These are phyloP conservation scores for Suillus spraguei DNA, from an alignment of 768 basidiomycete species.

Conservation along the genomic window DNA sequence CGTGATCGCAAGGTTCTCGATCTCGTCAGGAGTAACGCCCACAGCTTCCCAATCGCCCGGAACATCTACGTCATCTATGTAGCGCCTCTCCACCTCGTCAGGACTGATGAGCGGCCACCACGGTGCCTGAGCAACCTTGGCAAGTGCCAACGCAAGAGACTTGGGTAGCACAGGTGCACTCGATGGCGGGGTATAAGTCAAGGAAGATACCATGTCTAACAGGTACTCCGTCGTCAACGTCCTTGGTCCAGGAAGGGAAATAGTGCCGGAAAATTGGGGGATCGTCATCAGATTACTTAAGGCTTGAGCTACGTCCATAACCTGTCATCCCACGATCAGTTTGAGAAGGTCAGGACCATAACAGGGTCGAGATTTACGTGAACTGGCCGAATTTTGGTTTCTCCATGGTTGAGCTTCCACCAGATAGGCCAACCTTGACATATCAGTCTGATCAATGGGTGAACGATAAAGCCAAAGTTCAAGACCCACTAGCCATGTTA, in stretches of 20 bases:
- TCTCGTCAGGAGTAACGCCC: slow-evolving; percentile 77
- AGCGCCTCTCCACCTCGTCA: slow-evolving; percentile 89
- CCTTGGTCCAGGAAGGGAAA: slow-evolving; percentile 88
- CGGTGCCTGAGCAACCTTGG: slow-evolving; percentile 58
- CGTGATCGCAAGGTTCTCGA: slow-evolving; percentile 88
- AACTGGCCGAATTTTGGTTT: slow-evolving; percentile 87
- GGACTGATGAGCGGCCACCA: slow-evolving; percentile 96
- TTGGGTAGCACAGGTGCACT: slow-evolving; percentile 79
- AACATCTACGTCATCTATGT: slow-evolving; percentile 76
- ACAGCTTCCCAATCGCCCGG: slow-evolving; percentile 84
- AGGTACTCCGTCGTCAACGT: slow-evolving; percentile 83
- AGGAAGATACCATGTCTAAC: slow-evolving; percentile 72
- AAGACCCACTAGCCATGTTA: slow-evolving; percentile 81
- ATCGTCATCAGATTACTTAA: slow-evolving; percentile 74
- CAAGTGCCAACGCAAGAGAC: slow-evolving; percentile 60
- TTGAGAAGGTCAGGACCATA: slow-evolving; percentile 22
- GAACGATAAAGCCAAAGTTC: slow-evolving; percentile 9
- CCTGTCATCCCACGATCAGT: slow-evolving; percentile 45
- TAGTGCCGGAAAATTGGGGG: slow-evolving; percentile 63
- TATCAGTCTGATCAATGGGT: slow-evolving; percentile 17
- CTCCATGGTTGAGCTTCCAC: slow-evolving; percentile 90
- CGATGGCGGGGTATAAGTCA: slow-evolving; percentile 78
- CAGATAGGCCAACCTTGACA: slow-evolving; percentile 82
- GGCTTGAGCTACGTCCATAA: slow-evolving; percentile 92
- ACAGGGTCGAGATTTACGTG: slow-evolving; percentile 60